Evolutionary conservation across 441 rosid species (phyloP).

Genomic region (Flueggea neowawraea): DNA sequence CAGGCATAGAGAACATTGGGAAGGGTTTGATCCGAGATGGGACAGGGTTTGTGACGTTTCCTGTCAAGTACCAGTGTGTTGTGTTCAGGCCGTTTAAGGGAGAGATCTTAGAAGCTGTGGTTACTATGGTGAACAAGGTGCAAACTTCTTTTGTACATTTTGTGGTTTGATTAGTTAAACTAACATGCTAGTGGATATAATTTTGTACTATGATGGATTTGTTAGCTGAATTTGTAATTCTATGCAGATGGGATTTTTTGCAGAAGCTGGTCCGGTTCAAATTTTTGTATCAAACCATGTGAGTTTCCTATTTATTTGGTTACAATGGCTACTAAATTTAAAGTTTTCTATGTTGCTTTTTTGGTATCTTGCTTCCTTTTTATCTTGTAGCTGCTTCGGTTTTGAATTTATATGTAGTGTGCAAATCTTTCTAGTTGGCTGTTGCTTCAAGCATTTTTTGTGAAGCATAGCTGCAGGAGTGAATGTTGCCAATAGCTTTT

Average conservation of each 20-base stretch:
- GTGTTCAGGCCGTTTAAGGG: slow-evolving; percentile 94
- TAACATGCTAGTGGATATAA: background rate
- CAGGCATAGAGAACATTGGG: slow-evolving; percentile 76
- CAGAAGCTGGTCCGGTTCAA: slow-evolving; percentile 96
- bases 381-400: too few relatives aligned
- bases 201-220: background rate
- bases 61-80: slow-evolving; percentile 84
- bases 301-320: slow-evolving; percentile 22
- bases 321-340: background rate
- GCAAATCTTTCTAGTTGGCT: background rate
- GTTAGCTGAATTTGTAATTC: slow-evolving; percentile 1
- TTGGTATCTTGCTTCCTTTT: too few relatives aligned
- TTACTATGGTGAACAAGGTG: slow-evolving; percentile 93
- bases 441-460: background rate
- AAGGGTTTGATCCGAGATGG: slow-evolving; percentile 92
- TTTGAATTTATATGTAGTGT: background rate
- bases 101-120: slow-evolving; percentile 88
- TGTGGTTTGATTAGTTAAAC: background rate
- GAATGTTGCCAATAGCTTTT: background rate
- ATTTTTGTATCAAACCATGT: slow-evolving; percentile 94
- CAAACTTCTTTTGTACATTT: background rate
- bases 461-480: background rate
- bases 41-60: slow-evolving; percentile 82
- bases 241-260: slow-evolving; percentile 91
- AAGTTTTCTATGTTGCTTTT: too few relatives aligned